phyloP scores from a whole-genome alignment of 768 basidiomycete genomes.

The Podaxis mareebaensis region DNA sequence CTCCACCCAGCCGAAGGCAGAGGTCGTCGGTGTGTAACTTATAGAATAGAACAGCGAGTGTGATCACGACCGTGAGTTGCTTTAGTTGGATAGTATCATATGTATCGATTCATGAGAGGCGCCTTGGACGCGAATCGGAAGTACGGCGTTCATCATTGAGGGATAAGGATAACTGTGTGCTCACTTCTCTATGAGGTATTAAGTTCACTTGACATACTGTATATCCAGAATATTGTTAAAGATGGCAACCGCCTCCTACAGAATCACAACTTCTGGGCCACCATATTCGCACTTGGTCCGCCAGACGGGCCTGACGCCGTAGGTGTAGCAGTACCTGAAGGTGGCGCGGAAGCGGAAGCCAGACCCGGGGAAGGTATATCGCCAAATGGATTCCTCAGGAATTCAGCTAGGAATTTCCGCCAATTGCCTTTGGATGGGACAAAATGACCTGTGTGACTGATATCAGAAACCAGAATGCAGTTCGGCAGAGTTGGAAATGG shows the following conservation, averaged over 20 bases:
- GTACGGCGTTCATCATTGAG: background rate
- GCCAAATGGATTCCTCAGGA: slow-evolving; percentile 50
- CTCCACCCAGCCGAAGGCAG: too few relatives aligned
- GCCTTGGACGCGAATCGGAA: background rate
- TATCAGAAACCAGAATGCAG: background rate
- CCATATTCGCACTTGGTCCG: background rate
- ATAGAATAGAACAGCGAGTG: too few relatives aligned
- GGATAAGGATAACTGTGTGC: background rate
- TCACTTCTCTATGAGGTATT: background rate
- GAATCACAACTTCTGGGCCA: background rate
- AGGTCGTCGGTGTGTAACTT: too few relatives aligned
- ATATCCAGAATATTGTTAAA: too few relatives aligned
- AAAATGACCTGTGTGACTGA: slow-evolving; percentile 61
- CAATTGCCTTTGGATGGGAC: slow-evolving; percentile 73
- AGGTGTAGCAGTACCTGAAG: slow-evolving; percentile 20
- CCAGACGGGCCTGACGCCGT: background rate
- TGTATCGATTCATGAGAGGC: too few relatives aligned
- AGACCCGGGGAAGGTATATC: slow-evolving; percentile 45
- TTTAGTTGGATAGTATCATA: too few relatives aligned
- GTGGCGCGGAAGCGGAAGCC: slow-evolving; percentile 8
- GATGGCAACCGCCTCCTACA: background rate
- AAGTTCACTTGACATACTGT: background rate
- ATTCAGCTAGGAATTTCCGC: slow-evolving; percentile 70
- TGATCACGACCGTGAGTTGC: too few relatives aligned
- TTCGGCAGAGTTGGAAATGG: slow-evolving; percentile 22